Conservation (phyloP, 2,329 filamentous ascomycete genomes). For the Beauveria australis region DNA sequence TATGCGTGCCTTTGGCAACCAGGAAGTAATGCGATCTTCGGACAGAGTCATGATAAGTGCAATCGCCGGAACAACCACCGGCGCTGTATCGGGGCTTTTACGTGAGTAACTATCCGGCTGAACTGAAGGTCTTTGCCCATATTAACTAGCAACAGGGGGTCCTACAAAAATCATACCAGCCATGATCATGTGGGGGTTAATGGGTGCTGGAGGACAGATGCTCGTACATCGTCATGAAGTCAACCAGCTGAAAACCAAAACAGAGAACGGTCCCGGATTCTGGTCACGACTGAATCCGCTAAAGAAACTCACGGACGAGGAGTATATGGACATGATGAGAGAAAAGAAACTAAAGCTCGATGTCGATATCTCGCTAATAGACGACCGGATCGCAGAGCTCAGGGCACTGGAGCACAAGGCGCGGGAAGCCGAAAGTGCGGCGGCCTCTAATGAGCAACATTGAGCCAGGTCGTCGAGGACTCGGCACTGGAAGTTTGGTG, state of each 20-base stretch:
- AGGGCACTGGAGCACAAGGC: constrained; percentile 12
- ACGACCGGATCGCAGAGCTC: constrained; percentile 58
- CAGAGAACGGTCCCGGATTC: constrained; percentile 31
- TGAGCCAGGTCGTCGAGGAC: not conserved
- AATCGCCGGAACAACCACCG: constrained; percentile 63
- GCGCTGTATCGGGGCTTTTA: constrained; percentile 47
- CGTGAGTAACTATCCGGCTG: constrained; percentile 30
- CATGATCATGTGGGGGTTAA: constrained; percentile 37
- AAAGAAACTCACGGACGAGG: constrained; percentile 59
- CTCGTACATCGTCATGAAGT: constrained; percentile 25
- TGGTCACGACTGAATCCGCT: constrained; percentile 65
- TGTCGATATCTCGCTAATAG: constrained; percentile 68
- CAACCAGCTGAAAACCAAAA: constrained; percentile 21
- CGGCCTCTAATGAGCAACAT: not conserved
- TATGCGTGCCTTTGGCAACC: constrained; percentile 39
- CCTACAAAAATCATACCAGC: constrained; percentile 45
- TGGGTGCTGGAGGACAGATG: constrained; percentile 33
- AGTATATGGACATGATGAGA: constrained; percentile 62
- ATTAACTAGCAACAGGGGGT: constrained; percentile 33
- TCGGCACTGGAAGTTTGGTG: not conserved
- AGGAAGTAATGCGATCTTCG: constrained; percentile 42
- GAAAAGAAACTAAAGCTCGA: constrained; percentile 66
- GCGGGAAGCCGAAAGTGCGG: not conserved
- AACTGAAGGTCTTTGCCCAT: not conserved
- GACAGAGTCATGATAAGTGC: constrained; percentile 62